Base-by-base conservation (phyloP, 805 yeast species). In the Deakozyma indianensis region DNA sequence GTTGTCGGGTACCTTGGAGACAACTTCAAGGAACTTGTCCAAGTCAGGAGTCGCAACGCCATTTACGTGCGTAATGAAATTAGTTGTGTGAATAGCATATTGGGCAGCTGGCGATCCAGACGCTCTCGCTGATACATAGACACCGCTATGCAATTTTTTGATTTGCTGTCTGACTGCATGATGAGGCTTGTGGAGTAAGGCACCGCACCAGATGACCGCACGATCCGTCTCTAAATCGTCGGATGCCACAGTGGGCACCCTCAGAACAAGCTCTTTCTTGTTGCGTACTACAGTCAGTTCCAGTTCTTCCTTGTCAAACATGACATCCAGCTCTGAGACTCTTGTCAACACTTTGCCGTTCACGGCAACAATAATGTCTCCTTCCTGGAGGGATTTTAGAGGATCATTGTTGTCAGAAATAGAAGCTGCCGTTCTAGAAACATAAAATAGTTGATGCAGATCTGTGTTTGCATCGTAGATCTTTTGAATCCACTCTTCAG, bases 81-180 rank as follows among this genome's bases (percentile, higher is more conserved):
- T 80, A 2, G 94, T 83, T 2, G 84, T 73, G 20, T 79, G 75
- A 47, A 88, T 73, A 14, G 83, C 83, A 59, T 83, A 86, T 57
- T 83, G 88, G 46, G 77, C 71, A 16, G 92, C 92, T 4, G 96
- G 96, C 0, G 95, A 84, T 4, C 95, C 95, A 29, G 76, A 72
- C 40, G 79, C 72, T 57, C 83, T 74, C 22, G 78, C 70, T 1
- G 86, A 80, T 45, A 86, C 79, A 57, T 87, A 88, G n/a, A 88
- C 92, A 45, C 76, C 78, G 16, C 90, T 80, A 11, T 94, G 95
- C 44, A 85, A 66, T 46, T 74, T 69, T 45, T 75, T 75, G 74
- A 83, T 79, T 32, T 83, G 77, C 64, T 87, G 95, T 50, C 88
- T 75, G 16, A 87, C 95, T 5, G 92, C 90, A 57, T 83, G 94